Percentiles rank a stretch among this genome's conserved stretches.
Conservation (phyloP, 2,329 filamentous ascomycete genomes). For the Anthostomella pinea region DNA sequence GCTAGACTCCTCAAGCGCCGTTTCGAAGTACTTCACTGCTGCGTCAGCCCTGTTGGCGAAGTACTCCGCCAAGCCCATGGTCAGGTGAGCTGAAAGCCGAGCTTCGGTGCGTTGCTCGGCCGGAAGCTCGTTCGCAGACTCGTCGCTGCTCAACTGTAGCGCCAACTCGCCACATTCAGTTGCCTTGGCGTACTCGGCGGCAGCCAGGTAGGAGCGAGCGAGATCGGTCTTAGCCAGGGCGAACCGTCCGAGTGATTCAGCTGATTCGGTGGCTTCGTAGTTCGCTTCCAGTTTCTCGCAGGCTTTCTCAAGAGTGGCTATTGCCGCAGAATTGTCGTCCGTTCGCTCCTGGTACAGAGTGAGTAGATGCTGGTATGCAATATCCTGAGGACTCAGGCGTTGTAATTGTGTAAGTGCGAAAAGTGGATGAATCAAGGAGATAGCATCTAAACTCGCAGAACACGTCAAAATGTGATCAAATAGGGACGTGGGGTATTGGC, state of each 20-base stretch:
- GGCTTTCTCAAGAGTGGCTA: constrained; percentile 61
- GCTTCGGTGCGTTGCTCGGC: constrained; percentile 65
- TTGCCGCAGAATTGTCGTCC: constrained; percentile 63
- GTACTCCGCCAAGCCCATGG: constrained; percentile 79
- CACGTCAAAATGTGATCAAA: constrained; percentile 76
- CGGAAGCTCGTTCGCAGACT: constrained; percentile 63
- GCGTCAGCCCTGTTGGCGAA: constrained; percentile 63
- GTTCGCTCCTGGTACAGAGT: constrained; percentile 81
- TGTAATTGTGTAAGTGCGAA: constrained; percentile 84
- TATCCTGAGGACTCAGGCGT: constrained; percentile 65
- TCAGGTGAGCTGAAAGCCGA: constrained; percentile 80
- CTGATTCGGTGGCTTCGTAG: constrained; percentile 80
- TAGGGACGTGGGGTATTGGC: constrained; percentile 74
- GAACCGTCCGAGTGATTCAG: constrained; percentile 69
- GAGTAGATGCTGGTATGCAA: constrained; percentile 73
- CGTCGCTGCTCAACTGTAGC: constrained; percentile 72
- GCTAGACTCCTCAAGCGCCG: constrained; percentile 72
- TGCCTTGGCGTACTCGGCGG: constrained; percentile 62
- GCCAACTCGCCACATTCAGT: constrained; percentile 78
- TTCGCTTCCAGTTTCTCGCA: constrained; percentile 72
- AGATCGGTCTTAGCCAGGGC: constrained; percentile 84
- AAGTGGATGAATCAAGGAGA: constrained; percentile 75
- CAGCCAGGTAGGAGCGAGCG: constrained; percentile 76
- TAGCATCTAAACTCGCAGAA: constrained; percentile 48
- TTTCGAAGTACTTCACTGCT: constrained; percentile 76